These are phyloP conservation scores for Beauveria rudraprayagi DNA, from an alignment of 2,329 filamentous ascomycete genomes.

Conservation along the genomic window DNA sequence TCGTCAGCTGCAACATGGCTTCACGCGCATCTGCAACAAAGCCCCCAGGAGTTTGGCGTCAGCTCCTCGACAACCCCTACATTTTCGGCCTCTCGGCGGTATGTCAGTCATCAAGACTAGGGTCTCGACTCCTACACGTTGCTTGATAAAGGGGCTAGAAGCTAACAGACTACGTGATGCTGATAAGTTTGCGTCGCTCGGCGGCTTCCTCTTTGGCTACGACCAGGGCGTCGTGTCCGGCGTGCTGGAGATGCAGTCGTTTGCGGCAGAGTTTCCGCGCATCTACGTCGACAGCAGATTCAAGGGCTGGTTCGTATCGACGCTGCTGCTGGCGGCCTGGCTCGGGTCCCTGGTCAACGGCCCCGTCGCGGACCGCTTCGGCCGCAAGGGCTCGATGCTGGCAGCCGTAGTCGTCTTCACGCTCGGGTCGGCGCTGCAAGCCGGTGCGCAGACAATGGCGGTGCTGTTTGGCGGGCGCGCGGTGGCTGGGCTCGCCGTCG, in stretches of 20 bases:
- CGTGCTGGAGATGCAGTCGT: conserved; percentile 38
- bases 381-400: conserved; percentile 28
- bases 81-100: conserved; percentile 36
- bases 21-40: not conserved
- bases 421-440: conserved; percentile 37
- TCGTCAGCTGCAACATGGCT: not conserved
- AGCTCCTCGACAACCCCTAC: conserved; percentile 32
- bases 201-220: conserved; percentile 40
- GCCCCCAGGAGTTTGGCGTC: conserved; percentile 17
- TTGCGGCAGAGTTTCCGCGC: conserved; percentile 23
- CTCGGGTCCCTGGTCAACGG: conserved; percentile 38
- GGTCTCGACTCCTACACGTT: no score
- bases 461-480: conserved; percentile 36
- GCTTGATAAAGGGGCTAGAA: not conserved
- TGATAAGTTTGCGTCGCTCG: conserved; percentile 26
- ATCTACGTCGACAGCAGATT: conserved; percentile 36
- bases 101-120: conserved; percentile 14
- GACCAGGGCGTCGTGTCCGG: conserved; percentile 41
- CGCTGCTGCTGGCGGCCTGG: conserved; percentile 39
- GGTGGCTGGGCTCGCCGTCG: conserved; percentile 36
- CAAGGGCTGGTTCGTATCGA: conserved; percentile 47
- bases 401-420: conserved; percentile 28
- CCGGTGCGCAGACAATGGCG: conserved; percentile 29
- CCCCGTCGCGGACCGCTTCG: conserved; percentile 28
- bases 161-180: not conserved